A percentile compares a stretch with the other conserved stretches of the same genome.
Conservation (phyloP, 2,329 filamentous ascomycete species). For the Colletotrichum tofieldiae region DNA sequence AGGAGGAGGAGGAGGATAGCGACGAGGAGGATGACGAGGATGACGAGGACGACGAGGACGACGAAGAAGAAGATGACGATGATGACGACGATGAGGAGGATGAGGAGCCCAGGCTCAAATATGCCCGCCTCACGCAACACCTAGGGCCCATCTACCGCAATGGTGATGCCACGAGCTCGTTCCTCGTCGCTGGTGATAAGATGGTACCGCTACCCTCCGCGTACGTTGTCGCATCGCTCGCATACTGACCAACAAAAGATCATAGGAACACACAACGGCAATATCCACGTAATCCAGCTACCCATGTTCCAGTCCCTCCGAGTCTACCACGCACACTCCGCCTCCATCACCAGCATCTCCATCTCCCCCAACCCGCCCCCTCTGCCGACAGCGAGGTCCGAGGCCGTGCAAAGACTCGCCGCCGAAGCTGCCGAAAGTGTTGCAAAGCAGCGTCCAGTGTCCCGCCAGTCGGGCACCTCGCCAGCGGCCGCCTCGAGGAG, state of each 20-base stretch:
- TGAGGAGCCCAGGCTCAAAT: slow-evolving; percentile 95
- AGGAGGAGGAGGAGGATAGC: slow-evolving; percentile 43
- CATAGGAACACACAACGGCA: slow-evolving; percentile 95
- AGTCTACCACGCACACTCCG: slow-evolving; percentile 92
- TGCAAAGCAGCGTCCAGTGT: slow-evolving; percentile 48
- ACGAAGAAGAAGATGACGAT: slow-evolving; percentile 72
- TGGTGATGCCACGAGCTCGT: slow-evolving; percentile 93
- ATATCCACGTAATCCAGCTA: slow-evolving; percentile 90
- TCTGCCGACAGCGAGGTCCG: slow-evolving; percentile 60
- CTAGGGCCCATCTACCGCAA: slow-evolving; percentile 89
- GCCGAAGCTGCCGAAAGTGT: slow-evolving; percentile 54
- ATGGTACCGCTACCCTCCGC: slow-evolving; percentile 75
- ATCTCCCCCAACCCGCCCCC: slow-evolving; percentile 86
- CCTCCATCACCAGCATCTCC: slow-evolving; percentile 90
- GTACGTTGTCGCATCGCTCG: slow-evolving; percentile 1
- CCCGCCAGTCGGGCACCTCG: slow-evolving; percentile 56
- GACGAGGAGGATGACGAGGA: slow-evolving; percentile 57
- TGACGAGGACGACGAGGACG: slow-evolving; percentile 62
- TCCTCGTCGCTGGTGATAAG: slow-evolving; percentile 93
- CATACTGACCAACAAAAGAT: slow-evolving; percentile 70
- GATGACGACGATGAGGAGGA: slow-evolving; percentile 89
- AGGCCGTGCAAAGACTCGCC: slow-evolving; percentile 55
- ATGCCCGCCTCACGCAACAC: slow-evolving; percentile 86
- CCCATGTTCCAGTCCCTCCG: slow-evolving; percentile 86
- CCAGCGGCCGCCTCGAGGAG: slow-evolving; percentile 68